These are phyloP conservation scores for Psilocybe mexicana DNA, from an alignment of 1,284 basidiomycete genomes.

Conservation along the genomic window DNA sequence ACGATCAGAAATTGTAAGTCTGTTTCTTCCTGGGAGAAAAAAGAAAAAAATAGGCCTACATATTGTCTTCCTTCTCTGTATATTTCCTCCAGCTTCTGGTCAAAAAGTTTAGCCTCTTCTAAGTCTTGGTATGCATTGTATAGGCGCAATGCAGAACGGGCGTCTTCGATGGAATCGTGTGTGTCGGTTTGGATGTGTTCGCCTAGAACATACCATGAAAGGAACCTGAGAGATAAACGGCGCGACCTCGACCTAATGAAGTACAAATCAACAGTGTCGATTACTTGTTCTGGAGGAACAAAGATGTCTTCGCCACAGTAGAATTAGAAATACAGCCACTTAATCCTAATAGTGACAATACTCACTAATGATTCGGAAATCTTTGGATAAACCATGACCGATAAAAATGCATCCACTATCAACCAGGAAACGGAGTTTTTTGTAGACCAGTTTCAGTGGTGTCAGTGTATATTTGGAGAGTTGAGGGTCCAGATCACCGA, in stretches of 20 bases:
- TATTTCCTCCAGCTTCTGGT: constrained; percentile 85
- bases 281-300: constrained; percentile 92
- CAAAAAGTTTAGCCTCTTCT: constrained; percentile 77
- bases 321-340: constrained; percentile 3
- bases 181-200: constrained; percentile 92
- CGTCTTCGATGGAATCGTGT: constrained; percentile 98
- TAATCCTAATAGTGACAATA: constrained; percentile 13
- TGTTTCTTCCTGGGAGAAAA: background rate
- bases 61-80: constrained; percentile 74
- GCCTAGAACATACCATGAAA: constrained; percentile 91
- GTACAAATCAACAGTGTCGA: constrained; percentile 96
- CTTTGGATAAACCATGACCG: constrained; percentile 98
- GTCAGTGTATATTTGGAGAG: constrained; percentile 88
- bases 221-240: constrained; percentile 89
- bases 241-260: constrained; percentile 82
- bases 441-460: constrained; percentile 95
- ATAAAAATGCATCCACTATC: constrained; percentile 97
- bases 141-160: constrained; percentile 83
- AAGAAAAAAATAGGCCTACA: constrained; percentile 43
- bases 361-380: constrained; percentile 97
- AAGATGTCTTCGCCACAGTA: constrained; percentile 74
- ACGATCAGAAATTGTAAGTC: background rate
- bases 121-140: constrained; percentile 86
- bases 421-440: constrained; percentile 93
- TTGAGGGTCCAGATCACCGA: constrained; percentile 88